These are phyloP conservation scores for Candida morakotiae DNA, from an alignment of 805 yeast species.

Conservation along the genomic window DNA sequence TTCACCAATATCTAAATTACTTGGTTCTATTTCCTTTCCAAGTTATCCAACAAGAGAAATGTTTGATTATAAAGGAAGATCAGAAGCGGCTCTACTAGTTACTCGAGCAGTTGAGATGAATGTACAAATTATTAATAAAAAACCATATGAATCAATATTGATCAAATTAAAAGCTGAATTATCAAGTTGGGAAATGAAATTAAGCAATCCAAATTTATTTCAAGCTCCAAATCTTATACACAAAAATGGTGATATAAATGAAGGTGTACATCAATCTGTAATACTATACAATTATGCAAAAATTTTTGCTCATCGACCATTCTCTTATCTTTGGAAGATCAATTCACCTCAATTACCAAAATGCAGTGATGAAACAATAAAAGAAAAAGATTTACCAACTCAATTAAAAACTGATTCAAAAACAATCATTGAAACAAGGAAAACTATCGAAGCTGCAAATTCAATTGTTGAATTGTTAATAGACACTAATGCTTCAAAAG, in stretches of 20 bases:
- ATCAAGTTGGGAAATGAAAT: constrained; percentile 48
- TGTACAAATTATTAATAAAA: constrained; percentile 38
- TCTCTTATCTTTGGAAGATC: constrained; percentile 48
- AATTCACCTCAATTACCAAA: constrained; percentile 14
- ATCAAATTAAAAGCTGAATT: constrained; percentile 42
- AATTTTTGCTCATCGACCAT: constrained; percentile 52
- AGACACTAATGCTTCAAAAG: constrained; percentile 43
- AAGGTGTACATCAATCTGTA: constrained; percentile 50
- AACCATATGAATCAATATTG: constrained; percentile 31
- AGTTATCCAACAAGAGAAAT: constrained; percentile 23
- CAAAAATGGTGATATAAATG: constrained; percentile 43
- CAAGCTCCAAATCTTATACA: constrained; percentile 30
- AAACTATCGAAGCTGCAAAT: constrained; percentile 52
- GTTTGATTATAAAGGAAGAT: constrained; percentile 36
- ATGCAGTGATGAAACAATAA: constrained; percentile 11
- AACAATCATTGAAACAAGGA: constrained; percentile 48
- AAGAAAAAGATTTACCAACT: constrained; percentile 12
- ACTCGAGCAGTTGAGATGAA: constrained; percentile 40
- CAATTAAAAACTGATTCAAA: constrained; percentile 32
- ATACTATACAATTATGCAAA: constrained; percentile 48
- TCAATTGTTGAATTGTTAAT: constrained; percentile 42
- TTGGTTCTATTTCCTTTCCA: constrained; percentile 39
- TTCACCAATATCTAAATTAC: constrained; percentile 25
- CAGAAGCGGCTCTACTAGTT: constrained; percentile 15
- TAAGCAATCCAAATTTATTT: constrained; percentile 19